Base-by-base conservation (phyloP, 2,329 filamentous ascomycete genomes). In the Xylariaceae sp. region DNA sequence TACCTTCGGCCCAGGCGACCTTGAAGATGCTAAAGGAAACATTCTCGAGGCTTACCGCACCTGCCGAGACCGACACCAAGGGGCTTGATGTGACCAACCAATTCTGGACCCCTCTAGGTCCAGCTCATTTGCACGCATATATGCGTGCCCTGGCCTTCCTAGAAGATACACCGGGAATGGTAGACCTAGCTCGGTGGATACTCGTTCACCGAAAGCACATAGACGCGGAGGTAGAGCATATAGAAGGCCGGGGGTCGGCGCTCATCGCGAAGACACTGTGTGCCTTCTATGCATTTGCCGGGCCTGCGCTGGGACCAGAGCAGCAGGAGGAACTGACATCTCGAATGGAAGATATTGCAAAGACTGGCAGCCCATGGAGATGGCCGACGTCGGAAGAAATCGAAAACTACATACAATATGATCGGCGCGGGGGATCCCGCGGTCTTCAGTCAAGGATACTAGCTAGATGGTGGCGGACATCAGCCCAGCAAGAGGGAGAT, bases 91-190 rank as follows among this genome's bases (percentile, higher is more conserved):
- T 52, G 0, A 62, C 65, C 12, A 52, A 55, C 6, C 32, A 59
- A 7, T 69, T 81, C 1, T 71, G 79, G 7, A 71, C 76, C 40
- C 69, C 75, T 12, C 74, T 86, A 10, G 70, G 70, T 9, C 78
- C 81, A 6, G 71, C 72, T 19, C 71, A 79, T 40, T 67, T 85
- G 1, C 83, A 89, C 63, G 74, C 77, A 2, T 89, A 89, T 67
- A 79, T 91, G 68, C 79, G 86, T 45, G 79, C 83, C 1, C 74
- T 91, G 20, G 88, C 83, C 1, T 79, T 81, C 50, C 70, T 85
- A n/a, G 81, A 80, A 37, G 84, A 90, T 61, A 77, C 78, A 47
- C 73, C 80, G 2, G 84, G 81, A 48, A 83, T 91, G 68, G 77
- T 81, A 4, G 74, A 74, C 3, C 71, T 87, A 4, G 71, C 88